These are phyloP conservation scores for Talinum fruticosum DNA, from an alignment of 148 eudicot species.

Conservation along the genomic window DNA sequence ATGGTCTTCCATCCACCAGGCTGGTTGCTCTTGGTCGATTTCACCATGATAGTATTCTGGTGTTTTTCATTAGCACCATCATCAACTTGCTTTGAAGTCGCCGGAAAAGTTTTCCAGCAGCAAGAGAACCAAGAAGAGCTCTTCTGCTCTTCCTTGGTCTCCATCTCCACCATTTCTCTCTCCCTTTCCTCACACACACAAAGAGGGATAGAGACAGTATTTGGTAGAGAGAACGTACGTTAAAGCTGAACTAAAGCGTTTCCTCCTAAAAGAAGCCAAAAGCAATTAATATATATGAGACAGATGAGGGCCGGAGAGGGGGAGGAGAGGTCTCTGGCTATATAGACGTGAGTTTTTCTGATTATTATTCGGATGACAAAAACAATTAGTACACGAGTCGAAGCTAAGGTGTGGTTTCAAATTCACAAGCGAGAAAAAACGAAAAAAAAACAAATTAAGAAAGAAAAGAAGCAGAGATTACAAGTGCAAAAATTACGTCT, in stretches of 20 bases:
- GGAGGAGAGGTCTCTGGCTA: background rate
- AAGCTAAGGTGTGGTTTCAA: background rate
- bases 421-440: no score
- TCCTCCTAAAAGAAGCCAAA: background rate
- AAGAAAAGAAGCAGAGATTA: no score
- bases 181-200: background rate
- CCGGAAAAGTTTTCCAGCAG: background rate
- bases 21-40: slow-evolving; percentile 28
- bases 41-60: background rate
- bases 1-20: slow-evolving; percentile 69
- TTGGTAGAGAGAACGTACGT: background rate
- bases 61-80: background rate
- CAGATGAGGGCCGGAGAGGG: background rate
- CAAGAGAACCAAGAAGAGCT: slow-evolving; percentile 16
- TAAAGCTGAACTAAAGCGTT: background rate
- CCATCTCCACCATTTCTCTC: background rate
- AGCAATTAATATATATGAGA: slow-evolving; percentile 1
- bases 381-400: background rate
- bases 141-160: slow-evolving; percentile 15
- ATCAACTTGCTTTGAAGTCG: background rate
- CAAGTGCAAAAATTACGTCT: no score
- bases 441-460: no score
- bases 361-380: background rate
- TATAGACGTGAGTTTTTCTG: background rate
- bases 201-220: no score